These are phyloP conservation scores for Solanum acaule DNA, from an alignment of 257 asterid genomes.

Conservation along the genomic window DNA sequence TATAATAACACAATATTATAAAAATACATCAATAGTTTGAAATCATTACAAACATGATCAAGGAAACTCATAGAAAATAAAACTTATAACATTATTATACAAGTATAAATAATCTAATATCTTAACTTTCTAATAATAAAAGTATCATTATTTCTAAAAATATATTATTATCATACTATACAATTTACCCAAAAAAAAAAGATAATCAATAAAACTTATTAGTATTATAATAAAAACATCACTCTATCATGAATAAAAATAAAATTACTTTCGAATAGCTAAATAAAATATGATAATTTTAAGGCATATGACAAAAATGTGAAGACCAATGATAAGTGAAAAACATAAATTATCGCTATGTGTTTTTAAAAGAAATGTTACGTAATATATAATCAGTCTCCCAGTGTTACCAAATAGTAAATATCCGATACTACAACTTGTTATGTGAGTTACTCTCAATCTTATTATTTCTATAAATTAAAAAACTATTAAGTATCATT, in stretches of 20 bases:
- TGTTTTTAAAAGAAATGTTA: no score
- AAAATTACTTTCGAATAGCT: neutral
- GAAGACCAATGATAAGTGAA: neutral
- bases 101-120: no score
- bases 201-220: neutral
- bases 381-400: no score
- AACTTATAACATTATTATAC: neutral
- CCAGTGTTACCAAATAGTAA: neutral
- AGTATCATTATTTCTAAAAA: neutral
- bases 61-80: neutral
- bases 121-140: neutral
- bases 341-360: neutral
- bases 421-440: neutral
- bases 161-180: no score
- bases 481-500: neutral
- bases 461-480: neutral
- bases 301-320: neutral
- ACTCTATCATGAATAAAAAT: neutral
- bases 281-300: neutral
- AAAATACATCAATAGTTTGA: neutral
- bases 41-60: neutral
- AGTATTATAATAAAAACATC: no score
- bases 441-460: neutral
- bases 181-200: neutral
- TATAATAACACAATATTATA: no score